Percentiles rank a stretch among this genome's conserved stretches.
These are phyloP conservation scores for Vachellia pachyceras DNA, from an alignment of 306 rosid species.

Conservation along the genomic window DNA sequence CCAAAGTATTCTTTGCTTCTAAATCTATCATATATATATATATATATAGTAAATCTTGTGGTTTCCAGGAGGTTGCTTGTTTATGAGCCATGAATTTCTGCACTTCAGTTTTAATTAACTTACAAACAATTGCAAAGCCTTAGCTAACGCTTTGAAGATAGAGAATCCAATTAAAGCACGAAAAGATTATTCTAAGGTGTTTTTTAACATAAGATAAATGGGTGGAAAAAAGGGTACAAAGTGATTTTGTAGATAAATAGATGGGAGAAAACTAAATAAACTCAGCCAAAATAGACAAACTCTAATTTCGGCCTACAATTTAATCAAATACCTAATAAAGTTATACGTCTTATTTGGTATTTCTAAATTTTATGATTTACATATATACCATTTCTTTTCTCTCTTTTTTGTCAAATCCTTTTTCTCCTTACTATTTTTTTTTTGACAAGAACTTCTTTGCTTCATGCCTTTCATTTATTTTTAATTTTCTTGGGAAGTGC, in stretches of 20 bases:
- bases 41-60: slow-evolving; percentile 39
- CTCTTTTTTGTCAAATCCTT: too few species aligned
- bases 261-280: too few species aligned
- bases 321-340: too few species aligned
- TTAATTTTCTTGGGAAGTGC: too few species aligned
- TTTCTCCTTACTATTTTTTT: too few species aligned
- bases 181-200: not conserved
- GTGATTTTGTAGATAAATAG: not conserved
- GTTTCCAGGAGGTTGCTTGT: slow-evolving; percentile 54
- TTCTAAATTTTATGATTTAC: too few species aligned
- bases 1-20: slow-evolving; percentile 53
- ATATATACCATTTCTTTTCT: too few species aligned
- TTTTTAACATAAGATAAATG: not conserved
- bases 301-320: too few species aligned
- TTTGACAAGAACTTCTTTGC: too few species aligned
- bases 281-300: too few species aligned
- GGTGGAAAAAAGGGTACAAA: not conserved
- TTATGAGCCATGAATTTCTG: slow-evolving; percentile 47
- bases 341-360: too few species aligned
- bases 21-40: slow-evolving; percentile 16
- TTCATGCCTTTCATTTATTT: too few species aligned
- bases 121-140: slow-evolving; percentile 54
- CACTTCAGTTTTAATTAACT: slow-evolving; percentile 50
- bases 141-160: slow-evolving; percentile 43
- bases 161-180: slow-evolving; percentile 31